Conservation (phyloP, 169 alveolate species). For the Plasmodium fragile region DNA sequence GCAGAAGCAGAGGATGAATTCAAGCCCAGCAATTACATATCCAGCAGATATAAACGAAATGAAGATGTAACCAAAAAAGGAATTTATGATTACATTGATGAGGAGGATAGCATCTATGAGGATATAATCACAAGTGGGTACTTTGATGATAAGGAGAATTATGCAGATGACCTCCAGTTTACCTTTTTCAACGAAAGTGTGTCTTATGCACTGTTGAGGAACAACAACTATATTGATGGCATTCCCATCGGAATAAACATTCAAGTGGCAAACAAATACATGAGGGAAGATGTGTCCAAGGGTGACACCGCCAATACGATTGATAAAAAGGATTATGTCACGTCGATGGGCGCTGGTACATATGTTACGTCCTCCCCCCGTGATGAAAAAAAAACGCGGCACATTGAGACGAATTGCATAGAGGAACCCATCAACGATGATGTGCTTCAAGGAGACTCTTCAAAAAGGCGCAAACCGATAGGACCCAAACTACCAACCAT, state of each 20-base stretch:
- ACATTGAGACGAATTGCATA: not conserved
- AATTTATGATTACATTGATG: constrained; percentile 71
- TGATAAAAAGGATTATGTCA: not conserved
- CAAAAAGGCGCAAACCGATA: not conserved
- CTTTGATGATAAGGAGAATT: constrained; percentile 6
- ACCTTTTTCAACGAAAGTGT: constrained; percentile 70
- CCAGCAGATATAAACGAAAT: constrained; percentile 49
- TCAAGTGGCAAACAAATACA: not conserved
- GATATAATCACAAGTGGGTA: constrained; percentile 40
- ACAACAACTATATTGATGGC: constrained; percentile 64
- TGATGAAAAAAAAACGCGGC: not conserved
- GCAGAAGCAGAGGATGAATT: constrained; percentile 29
- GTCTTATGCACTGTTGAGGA: constrained; percentile 44
- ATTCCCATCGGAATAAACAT: constrained; percentile 65
- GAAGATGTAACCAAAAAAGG: constrained; percentile 20
- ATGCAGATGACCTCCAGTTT: constrained; percentile 47
- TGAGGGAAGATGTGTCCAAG: not conserved
- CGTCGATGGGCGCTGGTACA: not conserved
- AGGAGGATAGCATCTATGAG: constrained; percentile 71
- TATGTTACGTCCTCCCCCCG: not conserved
- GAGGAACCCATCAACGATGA: not conserved
- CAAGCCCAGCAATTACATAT: constrained; percentile 61
- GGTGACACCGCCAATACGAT: not conserved
- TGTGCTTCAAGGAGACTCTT: not conserved
- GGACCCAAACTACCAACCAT: constrained; percentile 53